Evolutionary conservation across 306 rosid genomes (phyloP), one percentile per base, ranked within the genome.

Genomic region (Castanea sativa): DNA sequence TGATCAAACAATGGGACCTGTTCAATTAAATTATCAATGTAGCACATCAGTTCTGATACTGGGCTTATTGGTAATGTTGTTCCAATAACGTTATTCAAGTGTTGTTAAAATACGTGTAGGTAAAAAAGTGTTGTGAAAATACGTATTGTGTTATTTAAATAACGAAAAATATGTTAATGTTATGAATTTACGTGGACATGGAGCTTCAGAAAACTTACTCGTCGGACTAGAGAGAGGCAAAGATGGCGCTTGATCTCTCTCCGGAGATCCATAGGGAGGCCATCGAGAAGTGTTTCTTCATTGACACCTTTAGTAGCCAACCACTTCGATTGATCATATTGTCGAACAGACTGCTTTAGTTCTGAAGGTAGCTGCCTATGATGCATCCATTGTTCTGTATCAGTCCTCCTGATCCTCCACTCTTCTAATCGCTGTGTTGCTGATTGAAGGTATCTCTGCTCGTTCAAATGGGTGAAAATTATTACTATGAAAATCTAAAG

Each of bases 221-320:
- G 89, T 76, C 99, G 85, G 68, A 92, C 97, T 20, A 94, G 90
- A 78, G 91, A 93, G 13, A 94, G 94, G 87, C 97, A 92, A 18
- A 94, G 97, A 56, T 94, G 99, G 73, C 97, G 97, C 73, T 92
- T 92, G 82, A 94, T 94, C 79, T 92, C 99, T 89, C 99, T 80
- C 3, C 97, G 87, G 25, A 94, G 97, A 87, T 94, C 99, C 68
- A 86, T 16, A 0, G 97, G 97, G 55, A 94, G 92, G 69, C 85
- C 93, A 80, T 88, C 84, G 65, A 94, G 97, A 70, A 94, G 89
- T 76, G 83, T 20, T 82, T 94, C 99, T 82, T 94, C 99, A 75
- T 92, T 90, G 0, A 92, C 99, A 27, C 99, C 99, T 49, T 94
- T 77, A 38, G 99, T 95, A 11, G 99, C 97, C 73, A 91, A 67